Evolutionary conservation across 768 basidiomycete genomes (phyloP), one percentile per base, ranked within the genome.

Genomic region (Lactifluus echinatus): DNA sequence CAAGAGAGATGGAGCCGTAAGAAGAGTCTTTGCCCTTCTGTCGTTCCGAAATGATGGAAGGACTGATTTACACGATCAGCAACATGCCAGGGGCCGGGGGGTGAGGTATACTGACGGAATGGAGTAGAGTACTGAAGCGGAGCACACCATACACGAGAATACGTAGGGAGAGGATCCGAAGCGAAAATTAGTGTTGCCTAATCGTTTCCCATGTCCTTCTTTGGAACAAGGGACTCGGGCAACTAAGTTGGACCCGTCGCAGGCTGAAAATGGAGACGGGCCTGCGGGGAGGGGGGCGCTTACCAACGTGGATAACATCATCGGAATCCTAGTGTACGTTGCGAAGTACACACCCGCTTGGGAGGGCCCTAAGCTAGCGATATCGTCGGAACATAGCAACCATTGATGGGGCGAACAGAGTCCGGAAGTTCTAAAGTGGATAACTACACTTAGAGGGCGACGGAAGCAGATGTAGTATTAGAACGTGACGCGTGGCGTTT

Each of bases 171-270:
- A 24, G 44, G 21, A 15, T 45, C 50, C 39, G 33, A 40, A 42
- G 52, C 31, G 52, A n/a, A n/a, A n/a, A n/a, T n/a, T n/a, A n/a
- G n/a, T n/a, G n/a, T n/a, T n/a, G n/a, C n/a, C n/a, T n/a, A n/a
- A n/a, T n/a, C n/a, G n/a, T n/a, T 24, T 11, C n/a, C 17, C 14
- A 34, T 15, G 29, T 11, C 37, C 44, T 52, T 40, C 45, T 53
- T 58, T 5, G 40, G 47, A 49, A 53, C 33, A 43, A 58, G 17
- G n/a, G n/a, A n/a, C n/a, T n/a, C n/a, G n/a, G n/a, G 46, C 24
- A 49, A 15, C 31, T 23, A 19, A 33, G 7, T 17, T 24, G 50
- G 53, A 26, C 26, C 26, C 24, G 28, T 14, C 21, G 39, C 39
- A 14, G 26, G 43, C 44, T 53, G 37, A 17, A n/a, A 39, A 45